phyloP scores from a whole-genome alignment of 345 rosid species.

The Pistacia integerrima region DNA sequence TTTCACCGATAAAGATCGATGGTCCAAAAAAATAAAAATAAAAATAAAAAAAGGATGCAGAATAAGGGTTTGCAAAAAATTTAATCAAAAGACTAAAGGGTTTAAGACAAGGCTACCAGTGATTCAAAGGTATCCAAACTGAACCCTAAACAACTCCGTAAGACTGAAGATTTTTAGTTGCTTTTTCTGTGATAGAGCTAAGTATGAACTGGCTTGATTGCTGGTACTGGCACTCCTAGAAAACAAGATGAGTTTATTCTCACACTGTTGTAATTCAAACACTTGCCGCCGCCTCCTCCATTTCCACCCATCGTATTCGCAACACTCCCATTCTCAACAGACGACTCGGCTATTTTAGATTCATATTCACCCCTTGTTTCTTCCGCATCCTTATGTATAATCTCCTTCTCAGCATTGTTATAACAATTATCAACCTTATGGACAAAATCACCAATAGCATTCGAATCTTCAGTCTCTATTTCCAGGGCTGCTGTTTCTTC shows the following conservation, averaged over 20 bases:
- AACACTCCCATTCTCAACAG: neutral
- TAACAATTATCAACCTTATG: neutral
- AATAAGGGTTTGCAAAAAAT: neutral
- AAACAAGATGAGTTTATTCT: constrained; percentile 30
- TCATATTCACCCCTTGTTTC: neutral
- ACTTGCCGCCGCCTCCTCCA: constrained; percentile 24
- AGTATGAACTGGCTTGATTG: constrained; percentile 41
- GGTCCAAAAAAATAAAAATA: neutral
- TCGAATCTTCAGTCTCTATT: neutral
- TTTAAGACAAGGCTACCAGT: neutral
- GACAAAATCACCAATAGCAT: neutral
- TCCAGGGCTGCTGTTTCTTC: neutral
- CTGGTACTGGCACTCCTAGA: constrained; percentile 37
- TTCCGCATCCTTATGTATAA: neutral
- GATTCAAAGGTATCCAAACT: neutral
- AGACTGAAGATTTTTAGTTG: neutral
- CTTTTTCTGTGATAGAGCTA: neutral
- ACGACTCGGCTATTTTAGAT: neutral
- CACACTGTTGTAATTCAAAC: constrained; percentile 29
- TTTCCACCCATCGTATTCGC: constrained; percentile 12
- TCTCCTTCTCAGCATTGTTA: neutral
- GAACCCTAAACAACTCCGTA: neutral
- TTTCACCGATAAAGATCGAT: neutral
- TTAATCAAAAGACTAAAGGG: neutral
- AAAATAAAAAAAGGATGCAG: too few relatives aligned